Conservation (phyloP, 768 basidiomycete species). For the Rhodotorula taiwanensis region DNA sequence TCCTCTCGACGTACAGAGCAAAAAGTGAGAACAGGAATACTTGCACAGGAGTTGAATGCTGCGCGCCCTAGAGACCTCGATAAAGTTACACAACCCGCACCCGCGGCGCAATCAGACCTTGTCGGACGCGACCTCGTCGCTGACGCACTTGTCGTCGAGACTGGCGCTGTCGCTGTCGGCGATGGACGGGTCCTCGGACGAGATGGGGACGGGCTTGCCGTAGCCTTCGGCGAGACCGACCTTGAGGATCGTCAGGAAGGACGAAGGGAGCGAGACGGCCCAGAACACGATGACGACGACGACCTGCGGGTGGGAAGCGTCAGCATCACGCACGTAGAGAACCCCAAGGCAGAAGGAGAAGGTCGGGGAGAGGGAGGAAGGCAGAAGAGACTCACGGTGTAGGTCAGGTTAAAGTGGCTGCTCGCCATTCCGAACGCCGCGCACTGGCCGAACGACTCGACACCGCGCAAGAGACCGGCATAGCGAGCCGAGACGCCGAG, state of each 20-base stretch:
- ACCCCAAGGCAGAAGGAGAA: background rate
- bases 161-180: too few relatives aligned
- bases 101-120: too few relatives aligned
- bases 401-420: background rate
- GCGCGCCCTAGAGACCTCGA: too few relatives aligned
- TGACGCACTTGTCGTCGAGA: too few relatives aligned
- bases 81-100: too few relatives aligned
- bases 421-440: background rate
- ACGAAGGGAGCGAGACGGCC: background rate
- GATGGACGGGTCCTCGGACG: too few relatives aligned
- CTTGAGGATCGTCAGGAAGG: background rate
- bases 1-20: too few relatives aligned
- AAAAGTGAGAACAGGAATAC: too few relatives aligned
- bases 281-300: constrained; percentile 15
- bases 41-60: too few relatives aligned
- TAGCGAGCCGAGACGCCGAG: constrained; percentile 1
- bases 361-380: background rate
- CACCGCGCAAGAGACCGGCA: constrained; percentile 14
- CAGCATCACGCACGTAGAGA: background rate
- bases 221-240: background rate
- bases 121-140: too few relatives aligned
- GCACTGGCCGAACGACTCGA: constrained; percentile 19
- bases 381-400: too few relatives aligned
- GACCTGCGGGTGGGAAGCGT: background rate
- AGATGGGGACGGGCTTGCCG: background rate